phyloP scores from a whole-genome alignment of 129 eudicot species.

The Oenanthe sinensis region DNA sequence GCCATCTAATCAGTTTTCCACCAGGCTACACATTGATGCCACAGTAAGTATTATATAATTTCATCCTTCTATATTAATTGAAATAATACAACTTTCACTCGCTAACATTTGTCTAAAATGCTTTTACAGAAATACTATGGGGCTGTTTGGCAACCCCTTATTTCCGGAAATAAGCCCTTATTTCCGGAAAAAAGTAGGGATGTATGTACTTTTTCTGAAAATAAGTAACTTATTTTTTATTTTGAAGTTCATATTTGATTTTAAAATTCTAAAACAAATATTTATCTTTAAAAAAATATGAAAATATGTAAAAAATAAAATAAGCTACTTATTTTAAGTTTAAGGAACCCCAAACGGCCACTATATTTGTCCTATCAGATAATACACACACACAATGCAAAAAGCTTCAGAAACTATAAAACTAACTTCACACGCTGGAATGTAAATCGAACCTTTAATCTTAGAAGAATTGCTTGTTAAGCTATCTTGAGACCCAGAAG shows the following conservation, averaged over 20 bases:
- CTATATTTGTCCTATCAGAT: not conserved
- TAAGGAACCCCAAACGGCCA: too few relatives aligned
- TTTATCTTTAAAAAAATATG: too few relatives aligned
- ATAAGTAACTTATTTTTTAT: too few relatives aligned
- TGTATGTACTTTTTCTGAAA: too few relatives aligned
- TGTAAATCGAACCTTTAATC: constrained; percentile 40
- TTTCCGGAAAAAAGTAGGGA: too few relatives aligned
- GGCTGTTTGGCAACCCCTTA: too few relatives aligned
- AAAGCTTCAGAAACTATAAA: not conserved
- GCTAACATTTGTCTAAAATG: not conserved
- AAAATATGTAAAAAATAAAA: too few relatives aligned
- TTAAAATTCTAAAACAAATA: too few relatives aligned
- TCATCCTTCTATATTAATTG: not conserved
- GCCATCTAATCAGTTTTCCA: not conserved
- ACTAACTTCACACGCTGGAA: not conserved
- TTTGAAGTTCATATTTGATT: too few relatives aligned
- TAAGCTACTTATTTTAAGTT: too few relatives aligned
- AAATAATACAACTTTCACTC: not conserved
- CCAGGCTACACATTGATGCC: not conserved
- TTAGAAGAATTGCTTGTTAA: constrained; percentile 24
- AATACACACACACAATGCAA: not conserved
- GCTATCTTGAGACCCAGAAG: constrained; percentile 28
- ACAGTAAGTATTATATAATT: not conserved
- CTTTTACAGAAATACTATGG: not conserved
- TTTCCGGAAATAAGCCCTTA: too few relatives aligned